A percentile compares a stretch with the other conserved stretches of the same genome.
These are phyloP conservation scores for Pythium chondricola DNA, from an alignment of 352 stramenopile genomes.

Conservation along the genomic window DNA sequence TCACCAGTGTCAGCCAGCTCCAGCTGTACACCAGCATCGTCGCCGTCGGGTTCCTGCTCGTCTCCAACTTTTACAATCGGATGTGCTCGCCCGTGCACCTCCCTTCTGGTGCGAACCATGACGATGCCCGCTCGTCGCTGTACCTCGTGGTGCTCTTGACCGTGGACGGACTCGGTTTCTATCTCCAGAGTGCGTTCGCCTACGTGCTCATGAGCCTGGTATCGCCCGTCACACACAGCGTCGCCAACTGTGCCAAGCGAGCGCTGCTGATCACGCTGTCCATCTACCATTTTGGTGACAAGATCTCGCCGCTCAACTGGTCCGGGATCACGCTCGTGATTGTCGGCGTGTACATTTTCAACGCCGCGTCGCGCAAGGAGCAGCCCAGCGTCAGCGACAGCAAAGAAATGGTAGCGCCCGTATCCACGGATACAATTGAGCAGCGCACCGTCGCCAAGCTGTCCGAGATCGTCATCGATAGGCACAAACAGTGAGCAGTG, in stretches of 20 bases:
- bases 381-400: too few species aligned
- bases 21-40: conserved; percentile 89
- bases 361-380: conserved; percentile 58
- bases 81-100: conserved; percentile 26
- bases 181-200: conserved; percentile 86
- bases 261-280: conserved; percentile 87
- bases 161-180: conserved; percentile 79
- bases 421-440: too few species aligned
- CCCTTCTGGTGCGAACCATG: conserved; percentile 12
- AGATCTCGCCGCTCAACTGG: conserved; percentile 77
- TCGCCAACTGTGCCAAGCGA: conserved; percentile 89
- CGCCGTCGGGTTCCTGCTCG: conserved; percentile 76
- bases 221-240: conserved; percentile 86
- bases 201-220: conserved; percentile 91
- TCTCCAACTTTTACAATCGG: conserved; percentile 74
- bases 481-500: conserved; percentile 22
- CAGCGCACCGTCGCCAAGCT: conserved; percentile 47
- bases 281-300: conserved; percentile 87
- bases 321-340: conserved; percentile 85
- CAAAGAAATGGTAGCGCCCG: too few species aligned
- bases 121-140: conserved; percentile 26
- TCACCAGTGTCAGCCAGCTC: conserved; percentile 75
- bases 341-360: conserved; percentile 87
- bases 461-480: conserved; percentile 62
- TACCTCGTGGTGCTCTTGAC: conserved; percentile 54